Evolutionary conservation across 2,329 filamentous ascomycete genomes (phyloP), one percentile per base, ranked within the genome.

Genomic region (Colletotrichum destructivum): DNA sequence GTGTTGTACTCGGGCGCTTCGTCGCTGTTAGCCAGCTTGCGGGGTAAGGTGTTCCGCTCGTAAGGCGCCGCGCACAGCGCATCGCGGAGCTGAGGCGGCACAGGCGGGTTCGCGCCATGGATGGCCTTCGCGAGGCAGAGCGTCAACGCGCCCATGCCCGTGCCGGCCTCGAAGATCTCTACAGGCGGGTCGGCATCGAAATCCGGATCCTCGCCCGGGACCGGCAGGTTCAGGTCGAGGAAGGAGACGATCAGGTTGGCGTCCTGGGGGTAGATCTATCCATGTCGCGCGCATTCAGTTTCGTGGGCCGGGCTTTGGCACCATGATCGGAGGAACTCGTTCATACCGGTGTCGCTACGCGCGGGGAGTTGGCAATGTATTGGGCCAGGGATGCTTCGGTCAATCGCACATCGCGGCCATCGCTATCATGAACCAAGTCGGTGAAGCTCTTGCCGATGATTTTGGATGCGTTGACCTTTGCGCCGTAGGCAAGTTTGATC

Each of bases 131-230:
- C 91, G 26, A 96, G 85, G 77, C 95, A 89, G 5, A 96, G 81
- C 0, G 93, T 96, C 69, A 96, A 82, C 44, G 92, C 91, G 69
- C 94, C 94, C 85, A 95, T 93, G n/a, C 94, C 94, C 4, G 94
- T 96, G 18, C 94, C 94, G 57, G 93, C 93, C 81, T 96, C 94
- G 63, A 96, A 90, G 55, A 96, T 93, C 78, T 96, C 92, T 15
- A 95, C 80, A 0, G 87, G 88, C 11, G 84, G 80, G 7, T 76
- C 74, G 16, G 81, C 75, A 15, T 82, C 79, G 7, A 81, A 79
- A 16, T 76, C 75, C 13, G 76, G 71, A 23, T 80, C 79, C 71
- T 82, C 77, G 47, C 77, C 74, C 40, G 82, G 76, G 76, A 82
- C 79, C 3, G 84, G 78, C 40, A 90, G 88, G 78, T 96, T 91